A percentile compares a stretch with the other conserved stretches of the same genome.
phyloP scores from a whole-genome alignment of 2,329 filamentous ascomycete species.

The Fusarium marasasianum region DNA sequence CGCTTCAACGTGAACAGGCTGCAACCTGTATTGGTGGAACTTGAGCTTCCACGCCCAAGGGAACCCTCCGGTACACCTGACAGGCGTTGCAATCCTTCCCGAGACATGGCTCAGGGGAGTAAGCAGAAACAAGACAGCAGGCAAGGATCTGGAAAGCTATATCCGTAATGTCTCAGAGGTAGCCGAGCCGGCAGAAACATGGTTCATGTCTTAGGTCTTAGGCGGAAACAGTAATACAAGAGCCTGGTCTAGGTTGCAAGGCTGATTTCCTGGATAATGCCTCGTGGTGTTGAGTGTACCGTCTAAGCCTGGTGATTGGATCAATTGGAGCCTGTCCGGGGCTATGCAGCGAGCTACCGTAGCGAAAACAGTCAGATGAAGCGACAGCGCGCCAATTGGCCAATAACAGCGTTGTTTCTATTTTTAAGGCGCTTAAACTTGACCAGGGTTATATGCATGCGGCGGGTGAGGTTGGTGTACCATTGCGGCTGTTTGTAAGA shows the following conservation, averaged over 20 bases:
- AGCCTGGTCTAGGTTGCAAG: conserved; percentile 25
- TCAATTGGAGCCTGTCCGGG: conserved; percentile 15
- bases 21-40: conserved; percentile 23
- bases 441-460: conserved; percentile 13
- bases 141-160: conserved; percentile 17
- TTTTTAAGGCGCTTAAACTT: conserved; percentile 43
- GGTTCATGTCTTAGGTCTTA: conserved; percentile 9
- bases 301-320: conserved; percentile 18
- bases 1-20: conserved; percentile 5
- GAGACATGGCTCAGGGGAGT: conserved; percentile 23
- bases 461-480: conserved; percentile 12
- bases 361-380: conserved; percentile 32
- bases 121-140: conserved; percentile 8
- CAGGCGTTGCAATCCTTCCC: conserved; percentile 28
- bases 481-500: conserved; percentile 22
- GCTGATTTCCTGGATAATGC: conserved; percentile 36
- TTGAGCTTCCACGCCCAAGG: background rate
- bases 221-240: background rate
- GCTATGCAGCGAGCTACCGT: conserved; percentile 32
- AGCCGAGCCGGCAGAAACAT: conserved; percentile 29
- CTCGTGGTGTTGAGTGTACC: conserved; percentile 25
- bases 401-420: conserved; percentile 28
- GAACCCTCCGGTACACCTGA: background rate
- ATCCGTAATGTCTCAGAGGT: conserved; percentile 25
- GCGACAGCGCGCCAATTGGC: conserved; percentile 36